Evolutionary conservation across 1,284 basidiomycete genomes (phyloP).

Genomic region (Melampsora medusae): DNA sequence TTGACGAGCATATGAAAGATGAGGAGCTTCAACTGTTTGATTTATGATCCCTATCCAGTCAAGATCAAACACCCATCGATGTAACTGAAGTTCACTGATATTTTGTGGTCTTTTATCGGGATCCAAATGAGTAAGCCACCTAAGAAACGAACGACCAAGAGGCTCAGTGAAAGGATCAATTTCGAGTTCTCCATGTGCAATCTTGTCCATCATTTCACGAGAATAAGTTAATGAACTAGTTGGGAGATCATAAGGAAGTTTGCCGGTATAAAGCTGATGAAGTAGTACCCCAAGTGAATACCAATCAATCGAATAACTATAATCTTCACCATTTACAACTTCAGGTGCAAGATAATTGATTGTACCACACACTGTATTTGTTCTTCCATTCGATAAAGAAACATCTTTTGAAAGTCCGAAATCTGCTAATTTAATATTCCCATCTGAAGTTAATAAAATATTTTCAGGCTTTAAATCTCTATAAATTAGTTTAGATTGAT

Average conservation of each 20-base stretch:
- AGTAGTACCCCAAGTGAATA: constrained; percentile 45
- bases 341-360: constrained; percentile 51
- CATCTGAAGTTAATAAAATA: constrained; percentile 6
- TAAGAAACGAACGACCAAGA: neutral
- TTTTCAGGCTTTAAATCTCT: constrained; percentile 43
- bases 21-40: neutral
- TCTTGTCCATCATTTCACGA: neutral
- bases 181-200: neutral
- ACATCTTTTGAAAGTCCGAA: constrained; percentile 23
- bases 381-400: constrained; percentile 17
- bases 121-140: neutral
- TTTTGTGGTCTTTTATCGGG: neutral
- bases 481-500: constrained; percentile 12
- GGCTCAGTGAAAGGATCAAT: neutral
- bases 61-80: neutral
- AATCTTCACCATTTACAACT: constrained; percentile 47
- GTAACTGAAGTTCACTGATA: neutral
- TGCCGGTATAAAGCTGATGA: neutral
- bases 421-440: constrained; percentile 30
- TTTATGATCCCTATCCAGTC: neutral
- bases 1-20: neutral
- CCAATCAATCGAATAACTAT: constrained; percentile 50
- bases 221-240: neutral
- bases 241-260: neutral
- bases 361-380: constrained; percentile 50